phyloP scores from a whole-genome alignment of 306 rosid species.

The Pyrus betulifolia region DNA sequence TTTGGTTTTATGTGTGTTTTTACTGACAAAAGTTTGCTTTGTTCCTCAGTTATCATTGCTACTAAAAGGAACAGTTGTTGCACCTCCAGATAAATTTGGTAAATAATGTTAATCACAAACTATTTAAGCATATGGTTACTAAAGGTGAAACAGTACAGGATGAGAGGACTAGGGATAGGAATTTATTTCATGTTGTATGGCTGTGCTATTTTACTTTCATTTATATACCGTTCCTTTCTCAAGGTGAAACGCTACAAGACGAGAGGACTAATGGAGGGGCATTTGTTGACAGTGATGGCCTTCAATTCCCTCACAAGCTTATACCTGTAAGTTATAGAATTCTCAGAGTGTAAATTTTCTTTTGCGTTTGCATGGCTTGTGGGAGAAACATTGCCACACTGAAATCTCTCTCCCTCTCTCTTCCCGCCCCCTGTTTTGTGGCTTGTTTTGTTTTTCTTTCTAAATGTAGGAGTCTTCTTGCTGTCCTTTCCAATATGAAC shows the following conservation, averaged over 20 bases:
- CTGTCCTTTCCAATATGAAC: background rate
- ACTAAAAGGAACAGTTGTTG: constrained; percentile 91
- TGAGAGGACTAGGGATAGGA: background rate
- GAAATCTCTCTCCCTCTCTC: background rate
- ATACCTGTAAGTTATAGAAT: constrained; percentile 61
- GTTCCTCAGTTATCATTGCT: constrained; percentile 76
- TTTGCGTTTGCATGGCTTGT: background rate
- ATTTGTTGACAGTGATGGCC: constrained; percentile 77
- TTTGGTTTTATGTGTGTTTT: constrained; percentile 1
- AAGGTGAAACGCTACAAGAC: constrained; percentile 90
- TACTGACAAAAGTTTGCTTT: constrained; percentile 21
- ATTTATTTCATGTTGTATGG: background rate
- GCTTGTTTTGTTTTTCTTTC: background rate
- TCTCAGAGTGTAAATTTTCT: background rate
- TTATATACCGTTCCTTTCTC: background rate
- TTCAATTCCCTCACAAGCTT: constrained; percentile 83
- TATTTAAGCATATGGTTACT: constrained; percentile 9
- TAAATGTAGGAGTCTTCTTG: background rate
- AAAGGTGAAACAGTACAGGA: background rate
- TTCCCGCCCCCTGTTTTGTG: background rate
- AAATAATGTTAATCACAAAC: constrained; percentile 14
- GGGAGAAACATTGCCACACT: background rate
- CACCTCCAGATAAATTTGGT: constrained; percentile 98
- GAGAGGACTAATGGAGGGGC: constrained; percentile 88
- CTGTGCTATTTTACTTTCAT: background rate